These are phyloP conservation scores for Neofusicoccum sp. DNA, from an alignment of 2,329 filamentous ascomycete species.

Conservation along the genomic window DNA sequence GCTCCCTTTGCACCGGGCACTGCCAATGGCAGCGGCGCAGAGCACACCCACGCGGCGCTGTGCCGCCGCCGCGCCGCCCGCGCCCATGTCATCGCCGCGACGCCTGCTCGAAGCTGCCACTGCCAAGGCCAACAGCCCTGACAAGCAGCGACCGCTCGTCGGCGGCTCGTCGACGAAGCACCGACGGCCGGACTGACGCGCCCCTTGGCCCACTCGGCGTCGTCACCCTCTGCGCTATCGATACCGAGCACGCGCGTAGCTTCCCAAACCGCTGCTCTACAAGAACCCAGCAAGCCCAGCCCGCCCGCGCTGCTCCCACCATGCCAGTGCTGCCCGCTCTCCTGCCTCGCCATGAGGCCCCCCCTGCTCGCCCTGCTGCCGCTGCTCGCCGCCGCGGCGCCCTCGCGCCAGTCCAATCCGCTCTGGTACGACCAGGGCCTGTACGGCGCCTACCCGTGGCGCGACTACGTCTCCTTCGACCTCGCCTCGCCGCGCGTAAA, in stretches of 20 bases:
- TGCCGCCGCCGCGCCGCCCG: neutral
- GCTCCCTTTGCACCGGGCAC: neutral
- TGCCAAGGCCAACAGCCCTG: neutral
- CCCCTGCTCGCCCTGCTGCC: constrained; percentile 6
- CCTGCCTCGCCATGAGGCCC: constrained; percentile 16
- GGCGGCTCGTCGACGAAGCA: neutral
- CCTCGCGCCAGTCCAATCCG: constrained; percentile 15
- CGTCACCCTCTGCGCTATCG: constrained; percentile 3
- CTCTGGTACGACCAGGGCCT: constrained; percentile 22
- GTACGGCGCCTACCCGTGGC: constrained; percentile 20
- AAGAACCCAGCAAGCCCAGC: neutral
- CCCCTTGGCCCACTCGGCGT: constrained; percentile 13
- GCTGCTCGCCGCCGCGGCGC: neutral
- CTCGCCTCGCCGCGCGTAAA: constrained; percentile 24
- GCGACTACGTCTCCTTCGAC: constrained; percentile 18
- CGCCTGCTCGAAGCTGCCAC: neutral
- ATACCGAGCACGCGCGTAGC: constrained; percentile 8
- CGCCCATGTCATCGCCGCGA: no score
- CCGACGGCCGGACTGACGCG: neutral
- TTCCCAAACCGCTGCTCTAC: neutral
- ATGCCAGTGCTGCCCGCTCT: neutral
- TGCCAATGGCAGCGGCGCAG: no score
- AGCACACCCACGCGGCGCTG: neutral
- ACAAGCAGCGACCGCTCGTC: neutral
- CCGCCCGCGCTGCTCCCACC: neutral